Percentiles rank a stretch among this genome's conserved stretches.
Evolutionary conservation across 441 rosid genomes (phyloP).

Genomic region (Gossypium laxum): DNA sequence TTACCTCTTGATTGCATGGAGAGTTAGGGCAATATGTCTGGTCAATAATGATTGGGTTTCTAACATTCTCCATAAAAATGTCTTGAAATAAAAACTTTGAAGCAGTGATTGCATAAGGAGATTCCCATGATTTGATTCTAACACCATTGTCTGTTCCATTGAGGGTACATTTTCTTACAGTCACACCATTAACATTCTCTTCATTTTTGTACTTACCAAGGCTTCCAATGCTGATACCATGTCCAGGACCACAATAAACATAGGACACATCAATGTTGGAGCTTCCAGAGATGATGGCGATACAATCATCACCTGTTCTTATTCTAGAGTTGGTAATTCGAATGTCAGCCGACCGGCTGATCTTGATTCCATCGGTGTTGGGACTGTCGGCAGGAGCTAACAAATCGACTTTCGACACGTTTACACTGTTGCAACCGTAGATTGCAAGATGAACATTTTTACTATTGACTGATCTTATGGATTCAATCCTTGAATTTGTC

Average conservation of each 20-base stretch:
- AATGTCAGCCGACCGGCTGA: not conserved
- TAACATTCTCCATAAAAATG: conserved; percentile 19
- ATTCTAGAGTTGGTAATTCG: conserved; percentile 21
- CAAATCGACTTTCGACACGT: not conserved
- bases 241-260: conserved; percentile 37
- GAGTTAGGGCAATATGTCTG: conserved; percentile 26
- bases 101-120: conserved; percentile 25
- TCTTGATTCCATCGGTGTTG: not conserved
- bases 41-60: conserved; percentile 29
- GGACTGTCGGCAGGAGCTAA: not conserved
- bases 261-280: conserved; percentile 6
- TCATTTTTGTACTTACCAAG: conserved; percentile 31
- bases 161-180: conserved; percentile 33
- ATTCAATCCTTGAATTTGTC: not conserved
- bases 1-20: conserved; percentile 21
- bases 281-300: conserved; percentile 29
- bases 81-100: conserved; percentile 25
- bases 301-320: conserved; percentile 44
- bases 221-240: conserved; percentile 57
- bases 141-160: conserved; percentile 36
- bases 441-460: not conserved
- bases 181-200: conserved; percentile 31
- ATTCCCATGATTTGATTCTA: conserved; percentile 53
- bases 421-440: not conserved
- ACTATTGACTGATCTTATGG: not conserved